phyloP scores from a whole-genome alignment of 768 basidiomycete species.

The Amanita inopinata region DNA sequence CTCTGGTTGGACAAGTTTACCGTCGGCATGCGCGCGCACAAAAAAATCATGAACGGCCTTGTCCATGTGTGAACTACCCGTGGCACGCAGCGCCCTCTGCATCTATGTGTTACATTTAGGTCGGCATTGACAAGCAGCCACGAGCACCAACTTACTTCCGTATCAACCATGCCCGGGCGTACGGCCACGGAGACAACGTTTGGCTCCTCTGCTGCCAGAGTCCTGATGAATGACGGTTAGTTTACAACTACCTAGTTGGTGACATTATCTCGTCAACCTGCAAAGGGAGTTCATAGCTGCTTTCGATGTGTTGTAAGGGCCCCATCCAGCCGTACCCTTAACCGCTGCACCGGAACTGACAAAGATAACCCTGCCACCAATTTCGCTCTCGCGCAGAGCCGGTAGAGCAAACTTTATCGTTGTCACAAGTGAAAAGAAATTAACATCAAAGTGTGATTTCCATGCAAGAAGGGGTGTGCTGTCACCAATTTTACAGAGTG shows the following conservation, averaged over 20 bases:
- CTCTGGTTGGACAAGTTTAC: conserved; percentile 68
- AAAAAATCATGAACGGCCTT: conserved; percentile 48
- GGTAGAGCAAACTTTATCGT: conserved; percentile 62
- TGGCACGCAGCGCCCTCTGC: conserved; percentile 48
- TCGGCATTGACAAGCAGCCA: neutral
- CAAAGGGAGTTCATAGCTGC: conserved; percentile 85
- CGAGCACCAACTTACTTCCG: conserved; percentile 39
- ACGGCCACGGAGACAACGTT: conserved; percentile 64
- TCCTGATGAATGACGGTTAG: conserved; percentile 33
- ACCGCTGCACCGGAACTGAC: conserved; percentile 81
- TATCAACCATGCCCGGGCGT: conserved; percentile 85
- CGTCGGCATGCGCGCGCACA: conserved; percentile 43
- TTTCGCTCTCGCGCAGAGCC: conserved; percentile 47
- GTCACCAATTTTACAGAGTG: conserved; percentile 50
- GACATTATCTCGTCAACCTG: conserved; percentile 33
- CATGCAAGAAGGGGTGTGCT: conserved; percentile 44
- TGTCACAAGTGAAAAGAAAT: conserved; percentile 77
- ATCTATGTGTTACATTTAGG: conserved; percentile 40
- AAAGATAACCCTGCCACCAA: conserved; percentile 64
- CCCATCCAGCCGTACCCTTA: conserved; percentile 63
- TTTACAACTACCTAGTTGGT: neutral
- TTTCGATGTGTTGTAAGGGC: conserved; percentile 74
- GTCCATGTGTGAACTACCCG: conserved; percentile 45
- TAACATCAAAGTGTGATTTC: conserved; percentile 73
- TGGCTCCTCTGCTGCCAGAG: conserved; percentile 79